These are phyloP conservation scores for Delitschia confertaspora DNA, from an alignment of 495 filamentous ascomycete species.

Conservation along the genomic window DNA sequence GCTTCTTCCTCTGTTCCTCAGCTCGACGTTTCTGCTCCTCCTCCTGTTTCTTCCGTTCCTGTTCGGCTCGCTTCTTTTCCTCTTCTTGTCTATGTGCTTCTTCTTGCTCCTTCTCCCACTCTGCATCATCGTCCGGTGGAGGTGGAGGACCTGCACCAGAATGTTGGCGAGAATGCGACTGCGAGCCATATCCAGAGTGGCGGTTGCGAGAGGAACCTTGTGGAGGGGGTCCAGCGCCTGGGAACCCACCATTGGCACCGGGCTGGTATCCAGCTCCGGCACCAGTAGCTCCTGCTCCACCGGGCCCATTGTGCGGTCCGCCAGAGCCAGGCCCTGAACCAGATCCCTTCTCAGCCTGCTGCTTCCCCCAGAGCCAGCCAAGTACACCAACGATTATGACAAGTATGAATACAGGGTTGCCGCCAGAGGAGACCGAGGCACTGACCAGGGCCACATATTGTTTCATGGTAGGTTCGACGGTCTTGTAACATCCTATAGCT, in stretches of 20 bases:
- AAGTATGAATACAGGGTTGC: conserved; percentile 53
- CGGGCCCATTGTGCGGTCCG: conserved; percentile 9
- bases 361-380: conserved; percentile 65
- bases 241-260: conserved; percentile 18
- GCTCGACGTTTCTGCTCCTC: conserved; percentile 49
- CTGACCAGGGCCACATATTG: conserved; percentile 59
- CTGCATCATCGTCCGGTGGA: conserved; percentile 30
- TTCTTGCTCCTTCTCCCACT: conserved; percentile 55
- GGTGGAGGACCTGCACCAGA: conserved; percentile 19
- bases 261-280: conserved; percentile 15
- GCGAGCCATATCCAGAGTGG: conserved; percentile 6
- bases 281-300: conserved; percentile 13
- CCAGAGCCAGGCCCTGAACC: conserved; percentile 4
- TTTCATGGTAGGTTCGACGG: conserved; percentile 58
- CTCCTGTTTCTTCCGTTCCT: conserved; percentile 47
- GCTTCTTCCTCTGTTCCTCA: conserved; percentile 45
- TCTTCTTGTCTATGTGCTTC: conserved; percentile 44
- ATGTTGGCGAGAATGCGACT: conserved; percentile 12
- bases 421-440: conserved; percentile 44
- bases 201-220: conserved; percentile 14
- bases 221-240: conserved; percentile 19
- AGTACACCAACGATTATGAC: conserved; percentile 60
- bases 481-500: conserved; percentile 54
- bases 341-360: conserved; percentile 44
- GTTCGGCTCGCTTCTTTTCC: conserved; percentile 30